phyloP scores from a whole-genome alignment of 2,329 filamentous ascomycete genomes.

The Chaetomiaceae sp. region DNA sequence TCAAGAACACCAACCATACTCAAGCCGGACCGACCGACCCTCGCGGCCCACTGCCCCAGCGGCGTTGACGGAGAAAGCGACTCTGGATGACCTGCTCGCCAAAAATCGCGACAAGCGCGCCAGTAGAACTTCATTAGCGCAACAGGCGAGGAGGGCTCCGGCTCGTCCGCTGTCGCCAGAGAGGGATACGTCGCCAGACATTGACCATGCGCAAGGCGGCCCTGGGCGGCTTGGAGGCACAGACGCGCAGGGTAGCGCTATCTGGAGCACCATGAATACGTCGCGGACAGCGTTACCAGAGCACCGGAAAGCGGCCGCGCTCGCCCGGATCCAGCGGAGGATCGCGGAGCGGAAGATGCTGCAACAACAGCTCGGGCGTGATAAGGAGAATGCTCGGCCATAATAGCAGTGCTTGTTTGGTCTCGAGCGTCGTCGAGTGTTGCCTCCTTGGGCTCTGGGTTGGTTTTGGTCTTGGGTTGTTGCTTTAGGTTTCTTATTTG shows the following conservation, averaged over 20 bases:
- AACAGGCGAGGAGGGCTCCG: constrained; percentile 12
- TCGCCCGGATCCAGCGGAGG: constrained; percentile 52
- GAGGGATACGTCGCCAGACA: constrained; percentile 31
- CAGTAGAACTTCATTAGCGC: constrained; percentile 1
- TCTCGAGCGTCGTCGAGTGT: background rate
- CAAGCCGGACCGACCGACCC: constrained; percentile 9
- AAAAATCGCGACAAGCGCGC: constrained; percentile 8
- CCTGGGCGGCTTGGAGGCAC: too few species aligned
- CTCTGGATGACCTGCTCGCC: constrained; percentile 12
- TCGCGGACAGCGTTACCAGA: constrained; percentile 45
- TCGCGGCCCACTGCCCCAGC: constrained; percentile 7
- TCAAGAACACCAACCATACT: constrained; percentile 9
- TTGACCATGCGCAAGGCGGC: too few species aligned
- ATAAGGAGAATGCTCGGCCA: constrained; percentile 51
- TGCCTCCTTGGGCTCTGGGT: background rate
- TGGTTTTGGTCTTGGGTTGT: background rate
- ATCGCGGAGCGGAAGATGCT: constrained; percentile 46
- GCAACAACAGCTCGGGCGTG: constrained; percentile 32
- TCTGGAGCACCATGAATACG: constrained; percentile 35
- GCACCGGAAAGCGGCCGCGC: constrained; percentile 49
- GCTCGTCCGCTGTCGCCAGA: constrained; percentile 28
- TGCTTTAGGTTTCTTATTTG: too few species aligned
- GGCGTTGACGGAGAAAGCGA: constrained; percentile 6
- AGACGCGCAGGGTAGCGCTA: constrained; percentile 30
- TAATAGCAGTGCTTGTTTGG: constrained; percentile 15